Percentiles rank a stretch among this genome's conserved stretches.
These are phyloP conservation scores for Sphenostylis stenocarpa DNA, from an alignment of 306 rosid genomes.

Conservation along the genomic window DNA sequence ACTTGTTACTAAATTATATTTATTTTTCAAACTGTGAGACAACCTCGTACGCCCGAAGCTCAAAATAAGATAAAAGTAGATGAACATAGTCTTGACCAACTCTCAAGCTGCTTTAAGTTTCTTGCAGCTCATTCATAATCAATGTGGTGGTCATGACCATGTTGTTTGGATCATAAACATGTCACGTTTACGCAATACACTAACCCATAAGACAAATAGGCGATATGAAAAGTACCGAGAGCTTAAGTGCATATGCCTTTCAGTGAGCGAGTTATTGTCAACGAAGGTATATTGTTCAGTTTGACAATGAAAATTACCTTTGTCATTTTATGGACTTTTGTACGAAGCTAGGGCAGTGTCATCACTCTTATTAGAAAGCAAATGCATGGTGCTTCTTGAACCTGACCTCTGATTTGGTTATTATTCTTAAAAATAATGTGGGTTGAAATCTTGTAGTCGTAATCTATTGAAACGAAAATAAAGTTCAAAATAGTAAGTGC, in stretches of 20 bases:
- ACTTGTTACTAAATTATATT: too few species aligned
- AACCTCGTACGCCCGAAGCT: not conserved
- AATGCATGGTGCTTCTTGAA: constrained; percentile 4
- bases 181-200: not conserved
- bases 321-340: constrained; percentile 14
- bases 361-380: not conserved
- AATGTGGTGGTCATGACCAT: not conserved
- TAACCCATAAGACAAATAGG: not conserved
- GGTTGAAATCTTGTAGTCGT: not conserved
- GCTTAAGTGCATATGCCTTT: not conserved
- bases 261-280: not conserved
- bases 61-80: not conserved
- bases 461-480: not conserved
- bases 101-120: not conserved
- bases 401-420: not conserved
- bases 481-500: not conserved
- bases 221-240: not conserved
- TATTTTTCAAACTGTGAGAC: too few species aligned
- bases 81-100: not conserved
- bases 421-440: not conserved
- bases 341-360: not conserved
- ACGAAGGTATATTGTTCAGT: not conserved
- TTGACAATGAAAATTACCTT: not conserved
- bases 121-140: constrained; percentile 3
- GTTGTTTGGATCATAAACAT: not conserved